Base-by-base conservation (phyloP, 768 basidiomycete species). In the Gloeostereum incarnatum region DNA sequence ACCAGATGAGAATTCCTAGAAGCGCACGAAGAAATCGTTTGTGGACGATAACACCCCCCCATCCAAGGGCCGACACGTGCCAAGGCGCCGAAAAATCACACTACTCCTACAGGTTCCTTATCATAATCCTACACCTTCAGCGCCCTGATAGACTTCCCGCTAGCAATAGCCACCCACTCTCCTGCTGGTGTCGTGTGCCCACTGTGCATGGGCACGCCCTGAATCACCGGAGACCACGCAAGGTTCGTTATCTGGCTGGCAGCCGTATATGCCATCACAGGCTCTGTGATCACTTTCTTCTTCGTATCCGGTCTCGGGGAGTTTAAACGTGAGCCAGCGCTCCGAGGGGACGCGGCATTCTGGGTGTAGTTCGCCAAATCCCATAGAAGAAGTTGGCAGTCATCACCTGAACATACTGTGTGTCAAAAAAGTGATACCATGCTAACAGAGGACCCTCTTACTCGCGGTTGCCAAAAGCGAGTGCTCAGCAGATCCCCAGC, bases 371-470 rank as follows among this genome's bases (percentile, higher is more conserved):
- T 64, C 41, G 78, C 67, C 31, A 96, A 71, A 55, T 98, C 93
- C 88, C 93, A 98, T 10, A 98, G 57, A 7, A 96, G 65, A n/a
- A 96, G 67, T 61, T 94, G 92, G 46, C 84, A 85, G 60, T 98
- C 93, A 56, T 98, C 93, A 40, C 79, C 92, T 96, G 53, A 11
- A 36, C 31, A 18, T 25, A 25, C 39, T n/a, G 13, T 38, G 40
- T 27, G 37, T 41, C 22, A 39, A 41, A 31, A 40, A 25, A 13
- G 27, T 17, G 30, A 24, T 13, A 31, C 22, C n/a, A 31, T 24
- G 35, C 35, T 27, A 26, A 26, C 41, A 35, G 31, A 27, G 20
- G 30, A 17, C n/a, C 2, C 58, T n/a, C 72, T 47, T 59, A 87
- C 92, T 84, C 48, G 88, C 90, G 21, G 86, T 91, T 11, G 88